Evolutionary conservation across 495 filamentous ascomycete genomes (phyloP).

Genomic region (Articulospora tetracladia): DNA sequence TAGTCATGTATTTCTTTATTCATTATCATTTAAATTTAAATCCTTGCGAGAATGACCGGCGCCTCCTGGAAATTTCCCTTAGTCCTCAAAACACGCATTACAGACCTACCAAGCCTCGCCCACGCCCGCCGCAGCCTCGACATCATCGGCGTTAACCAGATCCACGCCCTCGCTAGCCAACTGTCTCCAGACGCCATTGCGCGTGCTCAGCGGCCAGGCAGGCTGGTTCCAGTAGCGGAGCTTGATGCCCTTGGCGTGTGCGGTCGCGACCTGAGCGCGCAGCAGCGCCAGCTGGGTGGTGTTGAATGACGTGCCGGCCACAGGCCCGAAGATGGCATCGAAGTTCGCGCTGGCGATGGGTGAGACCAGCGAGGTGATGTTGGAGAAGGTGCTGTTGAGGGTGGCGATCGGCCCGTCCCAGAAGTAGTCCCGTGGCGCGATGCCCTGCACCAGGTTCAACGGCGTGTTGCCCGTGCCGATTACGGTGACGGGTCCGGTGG

Average conservation of each 20-base stretch:
- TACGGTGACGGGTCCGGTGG: conserved; percentile 61
- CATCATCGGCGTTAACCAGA: conserved; percentile 74
- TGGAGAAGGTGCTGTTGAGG: conserved; percentile 38
- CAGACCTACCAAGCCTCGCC: conserved; percentile 16
- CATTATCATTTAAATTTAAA: too few species aligned
- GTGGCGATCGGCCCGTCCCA: conserved; percentile 55
- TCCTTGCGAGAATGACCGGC: too few species aligned
- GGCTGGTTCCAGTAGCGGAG: conserved; percentile 76
- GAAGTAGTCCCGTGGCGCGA: conserved; percentile 53
- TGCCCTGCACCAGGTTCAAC: conserved; percentile 50
- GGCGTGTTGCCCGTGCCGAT: conserved; percentile 77
- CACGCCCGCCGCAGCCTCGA: conserved; percentile 40
- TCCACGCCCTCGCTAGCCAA: conserved; percentile 65
- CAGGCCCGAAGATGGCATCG: conserved; percentile 32
- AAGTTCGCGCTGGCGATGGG: conserved; percentile 51
- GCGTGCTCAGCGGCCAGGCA: conserved; percentile 63
- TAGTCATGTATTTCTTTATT: too few species aligned
- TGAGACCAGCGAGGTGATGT: conserved; percentile 42
- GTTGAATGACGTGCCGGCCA: conserved; percentile 18
- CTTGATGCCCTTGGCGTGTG: conserved; percentile 52
- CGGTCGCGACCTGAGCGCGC: conserved; percentile 31
- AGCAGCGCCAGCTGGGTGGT: conserved; percentile 31
- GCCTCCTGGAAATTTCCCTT: too few species aligned
- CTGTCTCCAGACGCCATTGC: conserved; percentile 72
- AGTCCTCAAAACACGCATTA: too few species aligned